Conservation (phyloP, 2,329 filamentous ascomycete genomes). For the Fusarium tricinctum region DNA sequence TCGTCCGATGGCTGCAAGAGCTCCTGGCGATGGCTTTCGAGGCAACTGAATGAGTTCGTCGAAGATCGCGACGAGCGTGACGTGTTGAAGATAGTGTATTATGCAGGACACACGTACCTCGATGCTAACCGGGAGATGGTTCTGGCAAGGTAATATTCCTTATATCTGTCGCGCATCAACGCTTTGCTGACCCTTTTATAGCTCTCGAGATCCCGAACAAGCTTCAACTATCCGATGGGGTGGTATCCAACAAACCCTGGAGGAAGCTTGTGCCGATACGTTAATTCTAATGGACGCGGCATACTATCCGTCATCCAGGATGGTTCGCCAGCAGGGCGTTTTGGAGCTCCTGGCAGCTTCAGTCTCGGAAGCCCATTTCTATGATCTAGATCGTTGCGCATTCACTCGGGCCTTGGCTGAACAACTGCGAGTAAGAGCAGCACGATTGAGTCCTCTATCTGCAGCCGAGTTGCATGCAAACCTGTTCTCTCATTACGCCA, state of each 20-base stretch:
- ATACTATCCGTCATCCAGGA: constrained; percentile 68
- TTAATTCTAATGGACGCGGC: constrained; percentile 71
- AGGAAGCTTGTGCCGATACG: constrained; percentile 68
- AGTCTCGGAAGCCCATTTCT: constrained; percentile 65
- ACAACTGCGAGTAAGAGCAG: constrained; percentile 63
- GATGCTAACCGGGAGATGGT: constrained; percentile 70
- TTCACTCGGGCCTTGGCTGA: constrained; percentile 67
- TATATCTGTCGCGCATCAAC: background rate
- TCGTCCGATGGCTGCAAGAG: constrained; percentile 62
- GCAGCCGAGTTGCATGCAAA: constrained; percentile 68
- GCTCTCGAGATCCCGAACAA: constrained; percentile 62
- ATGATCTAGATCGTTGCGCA: constrained; percentile 62
- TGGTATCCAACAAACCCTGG: constrained; percentile 68
- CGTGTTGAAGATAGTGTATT: constrained; percentile 71
- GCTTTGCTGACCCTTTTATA: constrained; percentile 51
- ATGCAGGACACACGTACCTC: constrained; percentile 68
- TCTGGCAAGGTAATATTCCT: constrained; percentile 64
- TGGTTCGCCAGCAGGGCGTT: constrained; percentile 66
- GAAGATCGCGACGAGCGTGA: constrained; percentile 68
- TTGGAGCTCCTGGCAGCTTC: constrained; percentile 70
- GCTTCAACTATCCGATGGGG: constrained; percentile 68
- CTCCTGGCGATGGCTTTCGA: constrained; percentile 68
- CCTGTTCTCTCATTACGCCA: constrained; percentile 66
- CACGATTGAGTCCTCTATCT: constrained; percentile 62
- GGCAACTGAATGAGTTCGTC: constrained; percentile 66